A percentile compares a stretch with the other conserved stretches of the same genome.
These are phyloP conservation scores for Camelina hispida DNA, from an alignment of 345 rosid genomes.

Conservation along the genomic window DNA sequence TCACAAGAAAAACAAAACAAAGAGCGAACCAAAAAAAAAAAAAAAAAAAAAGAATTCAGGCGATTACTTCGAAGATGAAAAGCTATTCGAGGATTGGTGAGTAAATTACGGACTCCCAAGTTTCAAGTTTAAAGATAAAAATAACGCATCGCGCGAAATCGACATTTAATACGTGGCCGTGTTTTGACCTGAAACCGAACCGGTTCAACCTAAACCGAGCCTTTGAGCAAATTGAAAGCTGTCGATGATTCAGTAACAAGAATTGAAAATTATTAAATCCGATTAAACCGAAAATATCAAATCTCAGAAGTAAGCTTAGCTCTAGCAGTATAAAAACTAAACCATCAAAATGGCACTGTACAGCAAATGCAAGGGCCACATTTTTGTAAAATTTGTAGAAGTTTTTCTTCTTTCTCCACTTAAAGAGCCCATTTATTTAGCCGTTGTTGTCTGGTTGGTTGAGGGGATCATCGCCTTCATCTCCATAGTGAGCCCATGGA, in stretches of 20 bases:
- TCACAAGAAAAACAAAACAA: too few species aligned
- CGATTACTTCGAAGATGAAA: slow-evolving; percentile 18
- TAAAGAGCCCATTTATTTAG: not conserved
- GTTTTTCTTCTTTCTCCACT: slow-evolving; percentile 1
- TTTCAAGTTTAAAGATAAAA: not conserved
- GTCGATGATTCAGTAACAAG: slow-evolving; percentile 16
- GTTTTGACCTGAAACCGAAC: slow-evolving; percentile 12
- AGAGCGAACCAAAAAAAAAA: too few species aligned
- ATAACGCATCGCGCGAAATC: slow-evolving; percentile 1
- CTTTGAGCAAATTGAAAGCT: slow-evolving; percentile 8
- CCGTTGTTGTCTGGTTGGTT: slow-evolving; percentile 53
- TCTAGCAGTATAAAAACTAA: slow-evolving; percentile 3
- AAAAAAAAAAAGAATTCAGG: not conserved
- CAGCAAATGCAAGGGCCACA: slow-evolving; percentile 32
- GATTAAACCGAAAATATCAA: not conserved
- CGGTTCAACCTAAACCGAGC: slow-evolving; percentile 1
- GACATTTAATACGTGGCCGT: slow-evolving; percentile 22
- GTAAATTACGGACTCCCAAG: too few species aligned
- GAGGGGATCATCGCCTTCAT: slow-evolving; percentile 37
- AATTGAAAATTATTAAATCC: not conserved
- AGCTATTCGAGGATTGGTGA: slow-evolving; percentile 14
- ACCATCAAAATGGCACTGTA: slow-evolving; percentile 29
- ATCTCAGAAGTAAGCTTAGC: not conserved
- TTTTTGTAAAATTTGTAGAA: slow-evolving; percentile 14
- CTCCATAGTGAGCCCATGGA: slow-evolving; percentile 74